phyloP scores from a whole-genome alignment of 371 early-diverging fungal genomes.

The Haplosporangium sp. region DNA sequence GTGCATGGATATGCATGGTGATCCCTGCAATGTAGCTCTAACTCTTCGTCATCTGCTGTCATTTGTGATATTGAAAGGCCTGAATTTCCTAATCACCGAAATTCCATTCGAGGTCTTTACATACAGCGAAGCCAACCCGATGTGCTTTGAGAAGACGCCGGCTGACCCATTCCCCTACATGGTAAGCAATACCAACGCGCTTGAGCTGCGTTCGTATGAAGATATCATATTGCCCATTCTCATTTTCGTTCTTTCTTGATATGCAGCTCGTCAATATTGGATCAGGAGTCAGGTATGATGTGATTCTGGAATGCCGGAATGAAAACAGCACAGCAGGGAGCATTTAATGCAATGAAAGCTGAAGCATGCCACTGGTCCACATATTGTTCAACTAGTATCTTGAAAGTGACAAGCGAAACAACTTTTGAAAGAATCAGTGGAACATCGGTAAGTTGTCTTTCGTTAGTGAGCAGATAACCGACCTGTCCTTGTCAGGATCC shows the following conservation, averaged over 20 bases:
- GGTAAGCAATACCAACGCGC: conserved; percentile 56
- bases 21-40: not conserved
- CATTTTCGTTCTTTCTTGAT: not conserved
- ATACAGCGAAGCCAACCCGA: conserved; percentile 81
- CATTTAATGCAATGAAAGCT: not conserved
- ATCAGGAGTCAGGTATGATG: conserved; percentile 81
- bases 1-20: not conserved
- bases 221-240: not conserved
- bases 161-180: conserved; percentile 83
- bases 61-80: conserved; percentile 58
- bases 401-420: conserved; percentile 86
- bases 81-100: conserved; percentile 93
- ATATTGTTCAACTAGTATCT: conserved; percentile 60
- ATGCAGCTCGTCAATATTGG: conserved; percentile 89
- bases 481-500: not conserved
- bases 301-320: not conserved
- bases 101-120: conserved; percentile 97
- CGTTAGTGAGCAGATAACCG: not conserved
- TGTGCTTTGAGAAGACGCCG: conserved; percentile 84
- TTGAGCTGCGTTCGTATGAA: not conserved
- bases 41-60: not conserved
- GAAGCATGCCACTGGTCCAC: not conserved
- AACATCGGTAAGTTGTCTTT: conserved; percentile 75
- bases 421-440: conserved; percentile 91
- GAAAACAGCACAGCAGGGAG: not conserved